Conservation (phyloP, 495 filamentous ascomycete species). For the Saxispiralis lemnorum region DNA sequence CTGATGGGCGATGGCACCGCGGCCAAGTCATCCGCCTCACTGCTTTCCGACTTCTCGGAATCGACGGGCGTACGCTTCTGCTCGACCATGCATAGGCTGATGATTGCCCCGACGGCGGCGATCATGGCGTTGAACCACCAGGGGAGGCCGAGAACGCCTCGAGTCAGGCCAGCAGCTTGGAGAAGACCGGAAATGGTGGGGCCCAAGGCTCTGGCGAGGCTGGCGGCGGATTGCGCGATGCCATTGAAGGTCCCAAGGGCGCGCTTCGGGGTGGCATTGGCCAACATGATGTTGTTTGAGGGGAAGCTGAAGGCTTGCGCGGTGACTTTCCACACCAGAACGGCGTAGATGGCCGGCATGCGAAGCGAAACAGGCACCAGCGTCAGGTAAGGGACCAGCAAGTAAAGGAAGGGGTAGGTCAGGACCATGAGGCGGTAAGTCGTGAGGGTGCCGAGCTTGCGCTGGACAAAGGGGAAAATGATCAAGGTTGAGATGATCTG, state of each 20-base stretch:
- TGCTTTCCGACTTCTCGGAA: constrained; percentile 5
- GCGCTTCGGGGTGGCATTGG: constrained; percentile 62
- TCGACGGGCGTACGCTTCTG: constrained; percentile 7
- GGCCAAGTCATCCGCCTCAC: background rate
- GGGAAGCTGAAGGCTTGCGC: constrained; percentile 75
- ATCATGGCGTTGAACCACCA: constrained; percentile 83
- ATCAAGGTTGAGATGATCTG: constrained; percentile 71
- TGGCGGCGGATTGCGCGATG: constrained; percentile 76
- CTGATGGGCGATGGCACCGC: constrained; percentile 2
- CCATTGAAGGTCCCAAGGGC: constrained; percentile 85
- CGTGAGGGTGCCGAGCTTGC: constrained; percentile 52
- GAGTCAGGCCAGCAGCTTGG: constrained; percentile 58
- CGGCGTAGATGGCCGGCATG: constrained; percentile 51
- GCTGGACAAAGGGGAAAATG: constrained; percentile 58
- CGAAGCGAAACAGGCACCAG: constrained; percentile 55
- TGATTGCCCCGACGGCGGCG: constrained; percentile 50
- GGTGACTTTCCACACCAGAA: constrained; percentile 77
- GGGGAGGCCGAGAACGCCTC: constrained; percentile 66
- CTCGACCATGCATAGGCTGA: constrained; percentile 30
- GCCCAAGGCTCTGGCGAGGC: constrained; percentile 68
- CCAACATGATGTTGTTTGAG: constrained; percentile 64
- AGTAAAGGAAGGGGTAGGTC: constrained; percentile 74
- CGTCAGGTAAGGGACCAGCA: constrained; percentile 74
- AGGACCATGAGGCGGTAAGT: constrained; percentile 67
- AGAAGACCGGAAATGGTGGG: constrained; percentile 75